Evolutionary conservation across 306 rosid genomes (phyloP).

Genomic region (Senna tora): DNA sequence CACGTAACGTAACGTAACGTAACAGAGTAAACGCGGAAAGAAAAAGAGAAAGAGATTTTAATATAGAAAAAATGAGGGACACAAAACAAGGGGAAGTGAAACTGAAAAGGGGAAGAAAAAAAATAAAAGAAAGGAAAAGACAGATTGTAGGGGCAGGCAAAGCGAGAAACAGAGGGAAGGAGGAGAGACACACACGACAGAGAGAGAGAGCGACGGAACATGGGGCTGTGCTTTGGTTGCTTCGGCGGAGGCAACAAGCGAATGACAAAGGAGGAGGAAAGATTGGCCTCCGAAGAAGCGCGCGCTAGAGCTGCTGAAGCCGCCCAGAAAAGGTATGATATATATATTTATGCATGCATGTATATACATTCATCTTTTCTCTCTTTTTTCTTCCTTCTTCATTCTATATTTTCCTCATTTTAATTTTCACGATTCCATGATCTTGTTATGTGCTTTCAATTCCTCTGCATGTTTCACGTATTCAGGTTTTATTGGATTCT

Average conservation of each 20-base stretch:
- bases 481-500: conserved; percentile 8
- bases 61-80: conserved; percentile 1
- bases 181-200: neutral
- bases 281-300: conserved; percentile 80
- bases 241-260: conserved; percentile 61
- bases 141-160: conserved; percentile 19
- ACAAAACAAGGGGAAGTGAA: conserved; percentile 11
- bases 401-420: too few species aligned
- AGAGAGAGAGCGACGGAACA: conserved; percentile 29
- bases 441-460: conserved; percentile 8
- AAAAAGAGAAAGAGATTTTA: neutral
- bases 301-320: conserved; percentile 90
- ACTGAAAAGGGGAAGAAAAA: conserved; percentile 6
- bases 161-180: neutral
- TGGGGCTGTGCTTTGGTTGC: conserved; percentile 79
- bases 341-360: neutral
- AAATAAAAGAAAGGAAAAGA: neutral
- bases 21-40: conserved; percentile 12
- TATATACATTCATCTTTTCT: neutral
- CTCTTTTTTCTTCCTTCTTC: neutral
- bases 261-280: conserved; percentile 68
- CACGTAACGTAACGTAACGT: too few species aligned
- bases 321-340: conserved; percentile 80
- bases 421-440: neutral
- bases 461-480: neutral